phyloP scores from a whole-genome alignment of 257 asterid genomes.

The Nicotiana tomentosiformis region DNA sequence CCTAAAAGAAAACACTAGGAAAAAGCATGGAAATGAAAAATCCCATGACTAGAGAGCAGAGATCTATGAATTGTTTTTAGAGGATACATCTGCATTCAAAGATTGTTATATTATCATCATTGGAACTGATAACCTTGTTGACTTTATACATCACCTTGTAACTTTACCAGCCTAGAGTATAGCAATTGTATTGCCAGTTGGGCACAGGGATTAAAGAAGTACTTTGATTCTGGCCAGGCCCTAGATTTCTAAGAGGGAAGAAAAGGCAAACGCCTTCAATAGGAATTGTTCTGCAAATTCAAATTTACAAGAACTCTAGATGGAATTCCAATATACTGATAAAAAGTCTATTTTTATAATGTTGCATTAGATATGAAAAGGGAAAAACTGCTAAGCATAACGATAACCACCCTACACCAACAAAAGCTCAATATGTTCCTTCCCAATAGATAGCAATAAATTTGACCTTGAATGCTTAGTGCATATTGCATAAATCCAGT shows the following conservation, averaged over 20 bases:
- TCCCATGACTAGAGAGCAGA: not conserved
- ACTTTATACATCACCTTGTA: not conserved
- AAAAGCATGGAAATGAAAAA: not conserved
- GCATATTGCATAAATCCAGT: not conserved
- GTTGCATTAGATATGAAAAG: not conserved
- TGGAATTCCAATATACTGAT: not conserved
- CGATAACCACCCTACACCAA: not conserved
- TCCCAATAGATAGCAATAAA: not conserved
- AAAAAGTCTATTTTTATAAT: not conserved
- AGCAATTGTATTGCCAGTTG: not conserved
- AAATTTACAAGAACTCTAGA: conserved; percentile 3
- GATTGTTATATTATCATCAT: not conserved
- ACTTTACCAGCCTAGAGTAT: not conserved
- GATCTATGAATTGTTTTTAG: not conserved
- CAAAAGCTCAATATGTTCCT: not conserved
- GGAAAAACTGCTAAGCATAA: not conserved
- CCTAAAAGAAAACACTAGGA: not conserved
- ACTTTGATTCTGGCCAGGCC: not conserved
- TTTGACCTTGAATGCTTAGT: not conserved
- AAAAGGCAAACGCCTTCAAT: not conserved
- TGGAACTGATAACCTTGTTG: not conserved
- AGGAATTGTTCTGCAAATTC: not conserved
- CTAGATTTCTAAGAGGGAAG: not conserved
- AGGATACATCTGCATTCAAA: not conserved
- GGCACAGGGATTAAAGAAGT: not conserved